A percentile compares a stretch with the other conserved stretches of the same genome.
Conservation (phyloP, 2,329 filamentous ascomycete species). For the Verticillium nonalfalfae region DNA sequence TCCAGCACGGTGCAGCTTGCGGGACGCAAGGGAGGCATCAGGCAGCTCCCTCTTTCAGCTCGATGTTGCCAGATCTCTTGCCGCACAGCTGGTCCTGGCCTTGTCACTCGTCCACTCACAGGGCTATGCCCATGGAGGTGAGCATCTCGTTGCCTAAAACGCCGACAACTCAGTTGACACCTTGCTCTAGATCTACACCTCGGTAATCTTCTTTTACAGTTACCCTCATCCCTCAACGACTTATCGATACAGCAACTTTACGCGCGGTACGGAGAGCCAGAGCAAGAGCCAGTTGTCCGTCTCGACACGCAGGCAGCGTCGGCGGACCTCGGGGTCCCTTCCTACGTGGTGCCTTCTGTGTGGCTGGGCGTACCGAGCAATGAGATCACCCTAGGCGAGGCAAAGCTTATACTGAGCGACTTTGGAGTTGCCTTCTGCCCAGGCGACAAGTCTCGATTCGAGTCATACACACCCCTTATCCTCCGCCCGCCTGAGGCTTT, state of each 20-base stretch:
- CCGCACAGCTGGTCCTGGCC: constrained; percentile 19
- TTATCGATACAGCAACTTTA: constrained; percentile 19
- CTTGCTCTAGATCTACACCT: constrained; percentile 20
- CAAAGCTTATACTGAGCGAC: constrained; percentile 19
- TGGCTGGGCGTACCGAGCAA: constrained; percentile 27
- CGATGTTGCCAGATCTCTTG: constrained; percentile 18
- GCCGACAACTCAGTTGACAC: background rate
- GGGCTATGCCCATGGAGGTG: constrained; percentile 25
- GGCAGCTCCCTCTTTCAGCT: constrained; percentile 15
- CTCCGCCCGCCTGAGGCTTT: constrained; percentile 25
- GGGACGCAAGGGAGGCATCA: constrained; percentile 14
- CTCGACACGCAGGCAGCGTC: constrained; percentile 11
- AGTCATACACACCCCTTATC: constrained; percentile 21
- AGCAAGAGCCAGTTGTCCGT: constrained; percentile 13
- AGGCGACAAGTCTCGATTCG: constrained; percentile 9
- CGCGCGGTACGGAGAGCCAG: constrained; percentile 14
- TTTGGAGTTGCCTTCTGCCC: constrained; percentile 29
- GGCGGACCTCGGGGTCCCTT: constrained; percentile 17
- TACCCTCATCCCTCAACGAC: constrained; percentile 12
- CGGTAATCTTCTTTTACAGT: constrained; percentile 24
- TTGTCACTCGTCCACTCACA: constrained; percentile 19
- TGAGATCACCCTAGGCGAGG: constrained; percentile 16
- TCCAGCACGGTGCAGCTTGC: constrained; percentile 18
- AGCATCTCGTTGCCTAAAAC: background rate
- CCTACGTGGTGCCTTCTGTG: constrained; percentile 19